A percentile compares a stretch with the other conserved stretches of the same genome.
Conservation (phyloP, 192 early-diverging fungal species). For the Backusella parvicylindrica region DNA sequence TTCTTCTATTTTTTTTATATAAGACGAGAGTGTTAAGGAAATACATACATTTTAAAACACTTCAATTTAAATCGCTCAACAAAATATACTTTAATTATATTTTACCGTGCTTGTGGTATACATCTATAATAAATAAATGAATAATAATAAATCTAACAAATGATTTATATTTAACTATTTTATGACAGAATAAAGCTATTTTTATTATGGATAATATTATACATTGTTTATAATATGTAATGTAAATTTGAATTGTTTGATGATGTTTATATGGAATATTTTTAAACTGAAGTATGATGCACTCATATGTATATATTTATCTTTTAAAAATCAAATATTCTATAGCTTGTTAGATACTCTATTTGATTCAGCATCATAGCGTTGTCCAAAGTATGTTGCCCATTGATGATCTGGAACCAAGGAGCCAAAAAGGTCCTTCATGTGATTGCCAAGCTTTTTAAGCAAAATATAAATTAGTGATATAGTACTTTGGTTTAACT, state of each 20-base stretch:
- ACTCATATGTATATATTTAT: neutral
- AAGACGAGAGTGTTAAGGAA: neutral
- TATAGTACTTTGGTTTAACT: neutral
- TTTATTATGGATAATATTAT: neutral
- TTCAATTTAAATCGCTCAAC: neutral
- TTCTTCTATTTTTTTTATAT: neutral
- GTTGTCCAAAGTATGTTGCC: slow-evolving; percentile 6
- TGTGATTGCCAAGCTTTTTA: slow-evolving; percentile 9
- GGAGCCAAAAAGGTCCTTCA: slow-evolving; percentile 13
- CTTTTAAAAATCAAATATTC: neutral
- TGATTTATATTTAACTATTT: too few relatives aligned
- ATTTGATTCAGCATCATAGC: neutral
- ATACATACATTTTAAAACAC: neutral
- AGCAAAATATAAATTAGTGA: neutral
- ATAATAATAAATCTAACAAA: too few relatives aligned
- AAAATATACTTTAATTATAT: too few relatives aligned
- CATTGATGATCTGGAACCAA: slow-evolving; percentile 9
- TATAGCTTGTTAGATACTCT: neutral
- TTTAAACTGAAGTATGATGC: neutral
- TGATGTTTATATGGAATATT: neutral
- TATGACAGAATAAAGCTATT: too few relatives aligned
- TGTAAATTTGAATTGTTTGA: neutral
- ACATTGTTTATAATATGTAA: neutral
- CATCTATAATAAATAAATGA: too few relatives aligned
- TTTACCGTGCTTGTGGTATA: too few relatives aligned